phyloP scores from a whole-genome alignment of 345 rosid species.

The Cardamine resedifolia region DNA sequence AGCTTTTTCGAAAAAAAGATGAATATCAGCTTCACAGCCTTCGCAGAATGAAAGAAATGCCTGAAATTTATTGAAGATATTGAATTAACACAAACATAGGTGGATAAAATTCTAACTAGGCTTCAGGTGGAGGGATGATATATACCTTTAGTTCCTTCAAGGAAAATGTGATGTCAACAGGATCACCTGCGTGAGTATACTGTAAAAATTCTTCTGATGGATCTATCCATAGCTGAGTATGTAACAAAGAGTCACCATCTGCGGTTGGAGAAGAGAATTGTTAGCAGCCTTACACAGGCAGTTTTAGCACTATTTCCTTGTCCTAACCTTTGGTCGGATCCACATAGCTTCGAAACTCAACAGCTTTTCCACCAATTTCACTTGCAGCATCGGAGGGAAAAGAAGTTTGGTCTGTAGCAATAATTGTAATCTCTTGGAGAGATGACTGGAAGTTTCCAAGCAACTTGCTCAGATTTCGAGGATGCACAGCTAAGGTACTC shows the following conservation, averaged over 20 bases:
- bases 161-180: slow-evolving; percentile 88
- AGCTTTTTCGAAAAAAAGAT: slow-evolving; percentile 75
- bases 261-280: slow-evolving; percentile 33
- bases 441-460: slow-evolving; percentile 94
- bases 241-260: slow-evolving; percentile 76
- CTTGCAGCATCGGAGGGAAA: slow-evolving; percentile 69
- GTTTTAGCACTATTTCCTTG: not conserved
- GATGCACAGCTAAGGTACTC: slow-evolving; percentile 73
- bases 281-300: slow-evolving; percentile 5
- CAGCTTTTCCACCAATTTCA: slow-evolving; percentile 91
- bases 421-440: slow-evolving; percentile 90
- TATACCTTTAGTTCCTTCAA: slow-evolving; percentile 81
- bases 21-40: slow-evolving; percentile 88
- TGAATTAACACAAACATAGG: not conserved
- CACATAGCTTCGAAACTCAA: slow-evolving; percentile 85
- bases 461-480: slow-evolving; percentile 79
- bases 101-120: not conserved
- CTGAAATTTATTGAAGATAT: slow-evolving; percentile 40
- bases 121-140: slow-evolving; percentile 19
- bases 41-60: slow-evolving; percentile 91
- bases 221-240: slow-evolving; percentile 97
- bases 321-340: slow-evolving; percentile 79
- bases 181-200: slow-evolving; percentile 75
- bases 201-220: slow-evolving; percentile 89
- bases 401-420: slow-evolving; percentile 71